phyloP scores from a whole-genome alignment of 2,329 filamentous ascomycete species.

The Xylaria sp. region DNA sequence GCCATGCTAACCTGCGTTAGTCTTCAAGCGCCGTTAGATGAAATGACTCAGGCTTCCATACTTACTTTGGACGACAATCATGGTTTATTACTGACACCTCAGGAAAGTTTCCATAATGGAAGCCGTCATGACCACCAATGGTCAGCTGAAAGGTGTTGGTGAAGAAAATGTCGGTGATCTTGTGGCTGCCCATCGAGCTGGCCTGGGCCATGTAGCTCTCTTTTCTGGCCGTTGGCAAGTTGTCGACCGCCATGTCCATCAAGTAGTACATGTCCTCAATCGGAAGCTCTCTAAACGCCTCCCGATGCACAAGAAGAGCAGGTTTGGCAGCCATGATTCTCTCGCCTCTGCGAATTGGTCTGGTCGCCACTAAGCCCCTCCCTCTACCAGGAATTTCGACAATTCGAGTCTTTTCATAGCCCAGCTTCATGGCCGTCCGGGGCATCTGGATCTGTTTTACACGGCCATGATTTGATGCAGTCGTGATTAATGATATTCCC shows the following conservation, averaged over 20 bases:
- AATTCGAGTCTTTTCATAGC: conserved; percentile 10
- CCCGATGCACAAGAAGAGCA: conserved; percentile 33
- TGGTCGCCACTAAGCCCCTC: conserved; percentile 32
- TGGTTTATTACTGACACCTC: conserved; percentile 49
- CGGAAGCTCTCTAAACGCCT: conserved; percentile 30
- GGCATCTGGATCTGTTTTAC: conserved; percentile 14
- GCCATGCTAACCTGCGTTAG: conserved; percentile 34
- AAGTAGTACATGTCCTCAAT: conserved; percentile 28
- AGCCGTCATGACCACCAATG: conserved; percentile 22
- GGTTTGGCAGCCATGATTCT: conserved; percentile 33
- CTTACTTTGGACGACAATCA: conserved; percentile 48
- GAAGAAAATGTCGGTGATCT: conserved; percentile 35
- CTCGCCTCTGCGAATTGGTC: conserved; percentile 31
- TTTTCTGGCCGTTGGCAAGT: conserved; percentile 26
- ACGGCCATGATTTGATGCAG: conserved; percentile 18
- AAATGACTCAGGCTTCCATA: neutral
- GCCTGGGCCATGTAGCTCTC: conserved; percentile 31
- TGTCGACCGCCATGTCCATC: conserved; percentile 32
- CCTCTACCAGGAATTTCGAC: conserved; percentile 33
- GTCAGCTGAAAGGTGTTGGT: conserved; percentile 38
- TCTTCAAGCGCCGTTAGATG: neutral
- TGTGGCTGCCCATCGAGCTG: conserved; percentile 34
- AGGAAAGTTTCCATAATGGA: conserved; percentile 42
- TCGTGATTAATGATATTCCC: conserved; percentile 30
- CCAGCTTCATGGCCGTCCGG: neutral